phyloP scores from a whole-genome alignment of 23 red algal species.

The Chondrus crispus region DNA sequence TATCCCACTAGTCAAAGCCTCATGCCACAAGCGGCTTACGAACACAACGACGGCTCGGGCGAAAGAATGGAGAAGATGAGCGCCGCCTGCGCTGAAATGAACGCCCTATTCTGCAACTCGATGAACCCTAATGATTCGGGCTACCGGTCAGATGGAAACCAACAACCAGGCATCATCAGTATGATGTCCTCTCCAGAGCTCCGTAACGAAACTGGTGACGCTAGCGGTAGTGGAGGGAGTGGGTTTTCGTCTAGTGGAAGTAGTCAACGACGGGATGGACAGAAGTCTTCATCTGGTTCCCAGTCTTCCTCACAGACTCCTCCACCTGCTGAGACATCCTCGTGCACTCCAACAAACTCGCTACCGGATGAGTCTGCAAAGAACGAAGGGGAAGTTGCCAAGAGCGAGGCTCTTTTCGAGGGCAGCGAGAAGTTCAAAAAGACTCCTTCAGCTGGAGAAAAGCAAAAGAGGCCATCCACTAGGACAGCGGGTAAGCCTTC shows the following conservation, averaged over 20 bases:
- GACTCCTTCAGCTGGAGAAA: not conserved
- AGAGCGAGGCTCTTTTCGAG: too few species aligned
- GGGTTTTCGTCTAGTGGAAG: too few species aligned
- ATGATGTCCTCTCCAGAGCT: constrained; percentile 44
- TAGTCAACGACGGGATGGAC: too few species aligned
- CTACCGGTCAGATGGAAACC: not conserved
- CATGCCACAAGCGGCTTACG: not conserved
- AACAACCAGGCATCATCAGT: constrained; percentile 30
- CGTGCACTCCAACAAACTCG: too few species aligned
- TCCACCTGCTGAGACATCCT: constrained; percentile 9
- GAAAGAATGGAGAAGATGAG: constrained; percentile 23
- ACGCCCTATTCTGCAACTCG: constrained; percentile 14
- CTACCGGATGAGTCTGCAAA: too few species aligned
- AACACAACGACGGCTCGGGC: not conserved
- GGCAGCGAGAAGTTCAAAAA: not conserved
- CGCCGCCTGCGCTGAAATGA: constrained; percentile 29
- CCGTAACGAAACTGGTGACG: not conserved
- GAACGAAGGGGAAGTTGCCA: too few species aligned
- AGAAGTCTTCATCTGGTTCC: too few species aligned
- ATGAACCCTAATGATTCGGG: not conserved
- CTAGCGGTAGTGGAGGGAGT: not conserved
- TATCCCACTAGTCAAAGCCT: not conserved
- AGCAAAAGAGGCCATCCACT: not conserved
- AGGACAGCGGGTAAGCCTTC: not conserved
- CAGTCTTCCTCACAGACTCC: constrained; percentile 37